Evolutionary conservation across 306 rosid species (phyloP).

Genomic region (Prunus campanulata): DNA sequence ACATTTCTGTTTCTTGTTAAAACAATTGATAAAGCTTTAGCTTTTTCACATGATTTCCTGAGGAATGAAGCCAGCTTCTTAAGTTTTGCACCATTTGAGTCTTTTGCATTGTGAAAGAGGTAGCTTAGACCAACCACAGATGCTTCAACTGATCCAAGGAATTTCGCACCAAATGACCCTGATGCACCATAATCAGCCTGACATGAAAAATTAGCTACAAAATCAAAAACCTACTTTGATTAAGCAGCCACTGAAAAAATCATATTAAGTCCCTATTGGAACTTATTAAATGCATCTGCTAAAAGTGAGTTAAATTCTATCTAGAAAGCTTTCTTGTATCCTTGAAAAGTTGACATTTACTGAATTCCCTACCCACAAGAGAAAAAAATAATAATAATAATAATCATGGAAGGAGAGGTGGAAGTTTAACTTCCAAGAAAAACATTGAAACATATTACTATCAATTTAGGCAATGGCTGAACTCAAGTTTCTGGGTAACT

Average conservation of each 20-base stretch:
- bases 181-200: constrained; percentile 34
- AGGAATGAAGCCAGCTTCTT: constrained; percentile 62
- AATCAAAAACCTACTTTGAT: constrained; percentile 19
- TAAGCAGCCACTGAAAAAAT: constrained; percentile 14
- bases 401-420: background rate
- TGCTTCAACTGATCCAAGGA: constrained; percentile 64
- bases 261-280: background rate
- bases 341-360: background rate
- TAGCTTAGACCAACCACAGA: constrained; percentile 82
- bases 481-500: background rate
- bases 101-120: constrained; percentile 53
- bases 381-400: background rate
- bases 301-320: background rate
- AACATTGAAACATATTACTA: background rate
- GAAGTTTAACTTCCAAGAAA: constrained; percentile 6
- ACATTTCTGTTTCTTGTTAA: constrained; percentile 58
- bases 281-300: background rate
- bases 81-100: constrained; percentile 55
- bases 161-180: constrained; percentile 31
- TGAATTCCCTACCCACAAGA: background rate
- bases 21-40: constrained; percentile 38
- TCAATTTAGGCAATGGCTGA: background rate
- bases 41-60: constrained; percentile 40
- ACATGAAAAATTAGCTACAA: constrained; percentile 20
- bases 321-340: background rate